These are phyloP conservation scores for Boletus patriciae DNA, from an alignment of 768 basidiomycete species.

Conservation along the genomic window DNA sequence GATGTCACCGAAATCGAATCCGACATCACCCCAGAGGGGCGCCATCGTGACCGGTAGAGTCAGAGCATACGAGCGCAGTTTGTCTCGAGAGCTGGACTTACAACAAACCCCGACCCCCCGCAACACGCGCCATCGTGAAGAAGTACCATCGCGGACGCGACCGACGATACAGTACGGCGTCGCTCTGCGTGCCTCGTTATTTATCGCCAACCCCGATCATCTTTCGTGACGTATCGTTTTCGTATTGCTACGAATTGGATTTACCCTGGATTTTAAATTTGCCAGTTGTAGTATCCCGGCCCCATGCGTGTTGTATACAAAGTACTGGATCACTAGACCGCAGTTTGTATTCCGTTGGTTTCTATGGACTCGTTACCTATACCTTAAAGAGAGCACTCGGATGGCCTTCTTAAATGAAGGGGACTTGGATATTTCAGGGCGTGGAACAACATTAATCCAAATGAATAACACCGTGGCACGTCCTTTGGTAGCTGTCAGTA, in stretches of 20 bases:
- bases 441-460: not conserved
- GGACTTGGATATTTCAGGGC: not conserved
- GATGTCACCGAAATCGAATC: not conserved
- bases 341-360: conserved; percentile 5
- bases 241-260: not conserved
- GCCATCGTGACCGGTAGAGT: conserved; percentile 51
- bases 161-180: conserved; percentile 61
- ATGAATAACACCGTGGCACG: not conserved
- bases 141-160: conserved; percentile 40
- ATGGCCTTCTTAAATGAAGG: not conserved
- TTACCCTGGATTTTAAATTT: not conserved
- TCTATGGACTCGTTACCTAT: conserved; percentile 4
- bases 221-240: conserved; percentile 11
- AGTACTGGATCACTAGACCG: not conserved
- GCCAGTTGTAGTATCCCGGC: not conserved
- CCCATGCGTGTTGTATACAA: conserved; percentile 6
- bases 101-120: conserved; percentile 30
- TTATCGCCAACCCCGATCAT: conserved; percentile 64
- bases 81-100: conserved; percentile 55
- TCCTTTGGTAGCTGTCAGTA: not conserved
- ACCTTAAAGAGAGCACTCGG: conserved; percentile 1
- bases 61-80: conserved; percentile 55
- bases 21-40: conserved; percentile 1
- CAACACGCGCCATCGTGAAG: conserved; percentile 46
- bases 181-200: conserved; percentile 60